These are phyloP conservation scores for Aspergillus sp. DNA, from an alignment of 2,329 filamentous ascomycete species.

Conservation along the genomic window DNA sequence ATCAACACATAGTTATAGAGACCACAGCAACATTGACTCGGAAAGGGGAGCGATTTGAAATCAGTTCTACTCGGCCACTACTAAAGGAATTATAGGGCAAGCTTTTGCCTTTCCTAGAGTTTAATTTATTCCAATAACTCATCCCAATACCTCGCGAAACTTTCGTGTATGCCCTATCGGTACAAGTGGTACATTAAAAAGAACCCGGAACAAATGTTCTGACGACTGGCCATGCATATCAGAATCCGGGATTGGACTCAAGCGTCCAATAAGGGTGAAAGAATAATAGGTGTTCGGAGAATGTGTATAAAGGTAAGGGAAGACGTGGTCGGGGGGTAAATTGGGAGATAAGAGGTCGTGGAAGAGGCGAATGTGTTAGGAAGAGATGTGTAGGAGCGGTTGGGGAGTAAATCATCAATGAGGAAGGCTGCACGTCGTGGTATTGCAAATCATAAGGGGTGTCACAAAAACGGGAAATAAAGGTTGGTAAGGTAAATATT, in stretches of 20 bases:
- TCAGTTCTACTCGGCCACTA: too few relatives aligned
- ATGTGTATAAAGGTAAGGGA: not conserved
- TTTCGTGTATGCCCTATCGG: constrained; percentile 21
- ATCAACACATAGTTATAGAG: too few relatives aligned
- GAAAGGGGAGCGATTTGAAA: too few relatives aligned
- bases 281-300: not conserved
- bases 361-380: not conserved
- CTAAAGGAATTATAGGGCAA: not conserved
- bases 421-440: not conserved
- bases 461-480: constrained; percentile 9
- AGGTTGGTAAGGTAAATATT: constrained; percentile 28
- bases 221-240: not conserved
- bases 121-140: constrained; percentile 18
- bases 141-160: constrained; percentile 14
- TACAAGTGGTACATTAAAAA: constrained; percentile 24
- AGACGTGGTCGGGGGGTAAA: not conserved
- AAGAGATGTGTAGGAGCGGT: not conserved
- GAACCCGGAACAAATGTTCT: constrained; percentile 8
- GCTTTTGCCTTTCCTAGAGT: constrained; percentile 28
- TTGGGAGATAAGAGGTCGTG: not conserved
- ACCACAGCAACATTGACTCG: too few relatives aligned
- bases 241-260: not conserved
- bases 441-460: constrained; percentile 7
- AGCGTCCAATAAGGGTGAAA: not conserved
- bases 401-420: not conserved